phyloP scores from a whole-genome alignment of 768 basidiomycete species.

The Guyanaporus albipodus region DNA sequence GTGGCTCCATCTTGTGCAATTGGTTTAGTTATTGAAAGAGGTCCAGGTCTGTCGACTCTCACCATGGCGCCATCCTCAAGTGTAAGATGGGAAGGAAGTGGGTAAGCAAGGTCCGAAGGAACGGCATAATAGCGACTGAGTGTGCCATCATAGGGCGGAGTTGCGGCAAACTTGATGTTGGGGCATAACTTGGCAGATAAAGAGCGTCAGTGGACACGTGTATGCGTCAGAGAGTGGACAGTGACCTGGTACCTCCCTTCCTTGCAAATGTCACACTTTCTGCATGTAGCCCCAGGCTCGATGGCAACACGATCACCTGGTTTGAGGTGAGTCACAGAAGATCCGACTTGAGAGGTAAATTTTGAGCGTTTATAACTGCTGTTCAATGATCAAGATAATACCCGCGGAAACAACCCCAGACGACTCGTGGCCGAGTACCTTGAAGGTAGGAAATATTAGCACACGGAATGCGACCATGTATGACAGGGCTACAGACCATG shows the following conservation, averaged over 20 bases:
- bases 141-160: constrained; percentile 92
- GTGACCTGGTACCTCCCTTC: constrained; percentile 75
- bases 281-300: constrained; percentile 87
- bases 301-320: constrained; percentile 86
- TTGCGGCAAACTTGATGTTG: constrained; percentile 85
- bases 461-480: not conserved
- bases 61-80: constrained; percentile 97
- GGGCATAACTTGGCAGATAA: constrained; percentile 62
- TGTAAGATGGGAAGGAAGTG: constrained; percentile 75
- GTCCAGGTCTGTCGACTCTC: constrained; percentile 4
- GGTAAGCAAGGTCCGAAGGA: constrained; percentile 81
- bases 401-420: constrained; percentile 73
- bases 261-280: constrained; percentile 82
- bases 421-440: constrained; percentile 95
- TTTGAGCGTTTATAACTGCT: not conserved
- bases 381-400: constrained; percentile 18
- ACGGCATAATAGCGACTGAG: constrained; percentile 82
- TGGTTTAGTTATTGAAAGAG: not conserved
- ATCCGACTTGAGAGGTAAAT: constrained; percentile 51
- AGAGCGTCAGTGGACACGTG: not conserved
- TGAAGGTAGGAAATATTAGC: constrained; percentile 3
- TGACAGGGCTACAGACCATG: constrained; percentile 48
- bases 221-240: not conserved
- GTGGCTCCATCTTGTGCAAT: constrained; percentile 76
- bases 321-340: constrained; percentile 70